Evolutionary conservation across 169 alveolate genomes (phyloP), one percentile per base, ranked within the genome.

Genomic region (Babesia sp.): DNA sequence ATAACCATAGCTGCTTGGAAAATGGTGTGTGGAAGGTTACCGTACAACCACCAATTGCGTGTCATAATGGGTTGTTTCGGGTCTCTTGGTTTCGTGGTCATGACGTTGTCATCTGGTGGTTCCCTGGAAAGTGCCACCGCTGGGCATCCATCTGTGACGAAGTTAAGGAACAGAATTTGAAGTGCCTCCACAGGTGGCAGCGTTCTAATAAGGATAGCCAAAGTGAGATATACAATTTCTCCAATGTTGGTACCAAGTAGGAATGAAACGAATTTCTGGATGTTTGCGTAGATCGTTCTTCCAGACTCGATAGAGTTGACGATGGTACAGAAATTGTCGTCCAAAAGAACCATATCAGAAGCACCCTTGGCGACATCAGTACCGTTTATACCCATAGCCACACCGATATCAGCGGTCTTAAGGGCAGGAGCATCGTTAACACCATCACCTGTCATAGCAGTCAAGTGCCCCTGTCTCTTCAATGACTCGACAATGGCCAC

Each of bases 351-450:
- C 83, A 91, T 86, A 70, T 92, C 94, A 11, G 93, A 59, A 3
- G 95, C 94, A 29, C 92, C 92, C 67, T 90, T 91, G 28, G 95
- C 95, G 60, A 92, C 94, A 61, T 92, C 96, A 29, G 98, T 93
- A 51, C 98, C 96, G 64, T 96, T 93, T 36, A 94, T 94, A 39
- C 97, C 97, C 99, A 96, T 96, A 46, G 98, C 96, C 67, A 96
- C 93, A 29, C 99, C 99, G 3, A 96, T 96, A 84, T 96, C 97
- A 50, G 83, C 86, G 69, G 86, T 80, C 76, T 92, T 90, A n/a
- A 93, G 85, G 29, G 98, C 97, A 14, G 97, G 96, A 9, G 97
- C 97, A 69, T 93, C 97, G 76, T 93, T 93, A 8, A 94, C 93
- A 41, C 97, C 97, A 77, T 93, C 97, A 28, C 97, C 97, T n/a